Conservation (phyloP, 1,139 yeast species). For the Magnusiomyces tetraspermus region DNA sequence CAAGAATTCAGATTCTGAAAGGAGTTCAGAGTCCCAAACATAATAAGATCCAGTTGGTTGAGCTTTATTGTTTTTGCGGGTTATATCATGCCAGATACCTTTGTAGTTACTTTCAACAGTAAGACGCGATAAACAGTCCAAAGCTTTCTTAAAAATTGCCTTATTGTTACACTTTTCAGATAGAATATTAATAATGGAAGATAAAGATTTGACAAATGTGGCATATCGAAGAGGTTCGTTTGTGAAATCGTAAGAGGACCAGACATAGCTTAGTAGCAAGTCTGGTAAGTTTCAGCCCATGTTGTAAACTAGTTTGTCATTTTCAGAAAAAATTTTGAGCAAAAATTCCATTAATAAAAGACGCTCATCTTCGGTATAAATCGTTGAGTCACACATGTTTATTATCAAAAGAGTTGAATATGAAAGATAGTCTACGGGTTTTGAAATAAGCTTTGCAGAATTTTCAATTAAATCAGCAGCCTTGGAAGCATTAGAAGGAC, state of each 20-base stretch:
- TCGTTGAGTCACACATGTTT: constrained; percentile 42
- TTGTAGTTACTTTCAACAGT: constrained; percentile 23
- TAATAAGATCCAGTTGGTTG: constrained; percentile 15
- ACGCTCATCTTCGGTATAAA: constrained; percentile 44
- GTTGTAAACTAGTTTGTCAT: constrained; percentile 45
- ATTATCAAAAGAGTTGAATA: constrained; percentile 64
- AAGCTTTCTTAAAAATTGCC: constrained; percentile 60
- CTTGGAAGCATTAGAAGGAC: background rate
- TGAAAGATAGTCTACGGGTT: constrained; percentile 53
- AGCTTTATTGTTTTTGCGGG: constrained; percentile 10
- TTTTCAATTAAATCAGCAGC: background rate
- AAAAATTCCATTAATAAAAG: constrained; percentile 37
- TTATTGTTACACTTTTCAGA: constrained; percentile 66
- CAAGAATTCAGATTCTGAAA: background rate
- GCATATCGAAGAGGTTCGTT: constrained; percentile 18
- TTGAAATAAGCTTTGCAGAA: constrained; percentile 15
- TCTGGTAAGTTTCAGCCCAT: constrained; percentile 87
- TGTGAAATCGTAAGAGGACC: constrained; percentile 20
- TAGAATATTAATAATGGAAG: constrained; percentile 49
- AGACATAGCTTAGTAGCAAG: constrained; percentile 38
- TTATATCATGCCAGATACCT: background rate
- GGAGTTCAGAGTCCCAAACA: background rate
- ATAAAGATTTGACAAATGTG: constrained; percentile 27
- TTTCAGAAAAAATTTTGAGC: constrained; percentile 32
- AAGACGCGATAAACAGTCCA: constrained; percentile 47